These are phyloP conservation scores for Kuraishia ogatae DNA, from an alignment of 805 yeast species.

Conservation along the genomic window DNA sequence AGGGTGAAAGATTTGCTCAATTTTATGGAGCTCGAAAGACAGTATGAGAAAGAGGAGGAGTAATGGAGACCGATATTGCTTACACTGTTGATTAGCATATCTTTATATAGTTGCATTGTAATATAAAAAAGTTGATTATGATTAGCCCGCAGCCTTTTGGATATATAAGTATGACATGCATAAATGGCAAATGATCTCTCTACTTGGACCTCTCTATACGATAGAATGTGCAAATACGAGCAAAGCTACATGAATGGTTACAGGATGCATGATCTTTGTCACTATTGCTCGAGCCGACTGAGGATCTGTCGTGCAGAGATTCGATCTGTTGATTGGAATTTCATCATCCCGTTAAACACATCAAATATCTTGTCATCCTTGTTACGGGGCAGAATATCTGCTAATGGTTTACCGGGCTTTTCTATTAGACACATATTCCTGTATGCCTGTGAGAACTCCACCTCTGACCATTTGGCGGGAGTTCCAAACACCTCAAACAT, in stretches of 20 bases:
- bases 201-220: no score
- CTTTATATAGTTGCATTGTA: background rate
- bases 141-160: no score
- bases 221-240: no score
- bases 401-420: slow-evolving; percentile 12
- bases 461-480: slow-evolving; percentile 43
- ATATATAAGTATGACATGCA: no score
- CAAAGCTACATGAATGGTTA: no score
- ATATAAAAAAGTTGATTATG: no score
- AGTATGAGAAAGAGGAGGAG: slow-evolving; percentile 1
- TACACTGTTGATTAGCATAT: no score
- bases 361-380: slow-evolving; percentile 9
- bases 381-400: slow-evolving; percentile 27
- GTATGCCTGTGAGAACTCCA: slow-evolving; percentile 27
- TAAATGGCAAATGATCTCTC: no score
- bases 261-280: no score
- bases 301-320: slow-evolving; percentile 19
- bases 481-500: slow-evolving; percentile 57
- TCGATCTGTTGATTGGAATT: slow-evolving; percentile 26
- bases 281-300: background rate
- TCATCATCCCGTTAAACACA: slow-evolving; percentile 34
- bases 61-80: no score
- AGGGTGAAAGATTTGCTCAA: slow-evolving; percentile 1
- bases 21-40: slow-evolving; percentile 1
- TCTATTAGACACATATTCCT: slow-evolving; percentile 19